These are phyloP conservation scores for Trametes maxima DNA, from an alignment of 768 basidiomycete genomes.

Conservation along the genomic window DNA sequence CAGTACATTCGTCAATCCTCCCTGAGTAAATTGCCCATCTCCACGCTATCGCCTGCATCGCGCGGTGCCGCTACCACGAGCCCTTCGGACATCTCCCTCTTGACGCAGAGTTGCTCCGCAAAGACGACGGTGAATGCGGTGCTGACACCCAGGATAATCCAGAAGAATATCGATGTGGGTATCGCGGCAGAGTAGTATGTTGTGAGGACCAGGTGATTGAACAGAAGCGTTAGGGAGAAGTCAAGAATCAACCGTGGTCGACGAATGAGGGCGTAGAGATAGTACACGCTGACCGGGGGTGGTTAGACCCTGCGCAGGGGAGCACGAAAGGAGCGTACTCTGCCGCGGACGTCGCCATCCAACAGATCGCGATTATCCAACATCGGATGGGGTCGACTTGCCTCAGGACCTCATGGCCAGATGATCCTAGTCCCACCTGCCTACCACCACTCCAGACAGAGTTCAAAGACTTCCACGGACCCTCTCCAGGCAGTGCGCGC, in stretches of 20 bases:
- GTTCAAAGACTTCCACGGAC: conserved; percentile 64
- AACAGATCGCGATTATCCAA: conserved; percentile 88
- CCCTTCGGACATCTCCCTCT: conserved; percentile 87
- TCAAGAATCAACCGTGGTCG: conserved; percentile 94
- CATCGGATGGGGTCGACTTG: conserved; percentile 78
- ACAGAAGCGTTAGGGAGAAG: conserved; percentile 86
- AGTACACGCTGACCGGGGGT: conserved; percentile 63
- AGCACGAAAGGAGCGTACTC: conserved; percentile 65
- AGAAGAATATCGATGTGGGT: conserved; percentile 93
- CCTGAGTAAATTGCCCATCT: conserved; percentile 51
- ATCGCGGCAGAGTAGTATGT: conserved; percentile 85
- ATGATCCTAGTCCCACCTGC: conserved; percentile 64
- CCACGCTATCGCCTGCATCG: conserved; percentile 53
- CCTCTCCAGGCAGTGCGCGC: conserved; percentile 61
- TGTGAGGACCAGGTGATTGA: conserved; percentile 91
- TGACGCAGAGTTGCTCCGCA: conserved; percentile 91
- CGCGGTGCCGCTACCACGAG: conserved; percentile 52
- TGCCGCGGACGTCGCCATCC: conserved; percentile 78
- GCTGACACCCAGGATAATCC: conserved; percentile 75
- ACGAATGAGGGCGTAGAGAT: conserved; percentile 84
- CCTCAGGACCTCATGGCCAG: conserved; percentile 56
- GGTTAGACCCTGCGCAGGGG: conserved; percentile 9
- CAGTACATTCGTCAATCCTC: conserved; percentile 38
- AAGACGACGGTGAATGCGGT: conserved; percentile 74
- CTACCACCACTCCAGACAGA: conserved; percentile 84